Evolutionary conservation across 495 filamentous ascomycete species (phyloP).

Genomic region (Darksidea phi): DNA sequence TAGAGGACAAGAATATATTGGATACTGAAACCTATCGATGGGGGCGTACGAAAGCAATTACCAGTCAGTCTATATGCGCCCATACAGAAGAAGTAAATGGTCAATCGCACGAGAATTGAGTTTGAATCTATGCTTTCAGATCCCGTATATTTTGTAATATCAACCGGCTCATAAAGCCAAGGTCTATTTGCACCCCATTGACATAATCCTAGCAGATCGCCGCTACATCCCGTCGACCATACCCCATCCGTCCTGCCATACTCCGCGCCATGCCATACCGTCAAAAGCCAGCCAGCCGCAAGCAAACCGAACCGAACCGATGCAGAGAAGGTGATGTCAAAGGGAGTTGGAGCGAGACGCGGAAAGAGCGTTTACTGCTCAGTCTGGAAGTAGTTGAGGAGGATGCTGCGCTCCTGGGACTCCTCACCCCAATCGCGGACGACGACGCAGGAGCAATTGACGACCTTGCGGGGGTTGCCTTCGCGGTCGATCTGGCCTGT

Average conservation of each 20-base stretch:
- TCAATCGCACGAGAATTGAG: too few relatives aligned
- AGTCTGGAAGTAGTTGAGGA: conserved; percentile 99
- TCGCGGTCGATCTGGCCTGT: conserved; percentile 96
- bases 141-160: not conserved
- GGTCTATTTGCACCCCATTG: not conserved
- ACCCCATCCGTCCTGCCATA: not conserved
- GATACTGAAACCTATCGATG: too few relatives aligned
- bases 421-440: conserved; percentile 99
- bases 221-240: not conserved
- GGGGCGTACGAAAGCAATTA: too few relatives aligned
- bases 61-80: too few relatives aligned
- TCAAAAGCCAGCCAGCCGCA: not conserved
- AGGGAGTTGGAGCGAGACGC: not conserved
- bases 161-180: not conserved
- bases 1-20: too few relatives aligned
- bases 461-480: conserved; percentile 98
- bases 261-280: not conserved
- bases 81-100: too few relatives aligned
- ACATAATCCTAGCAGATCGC: not conserved
- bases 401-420: conserved; percentile 93
- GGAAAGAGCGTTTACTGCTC: conserved; percentile 55
- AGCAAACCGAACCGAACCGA: not conserved
- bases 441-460: conserved; percentile 99
- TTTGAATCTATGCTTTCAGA: not conserved
- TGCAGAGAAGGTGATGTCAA: not conserved